Evolutionary conservation across 2,329 filamentous ascomycete genomes (phyloP), one percentile per base, ranked within the genome.

Genomic region (Canariomyces notabilis): DNA sequence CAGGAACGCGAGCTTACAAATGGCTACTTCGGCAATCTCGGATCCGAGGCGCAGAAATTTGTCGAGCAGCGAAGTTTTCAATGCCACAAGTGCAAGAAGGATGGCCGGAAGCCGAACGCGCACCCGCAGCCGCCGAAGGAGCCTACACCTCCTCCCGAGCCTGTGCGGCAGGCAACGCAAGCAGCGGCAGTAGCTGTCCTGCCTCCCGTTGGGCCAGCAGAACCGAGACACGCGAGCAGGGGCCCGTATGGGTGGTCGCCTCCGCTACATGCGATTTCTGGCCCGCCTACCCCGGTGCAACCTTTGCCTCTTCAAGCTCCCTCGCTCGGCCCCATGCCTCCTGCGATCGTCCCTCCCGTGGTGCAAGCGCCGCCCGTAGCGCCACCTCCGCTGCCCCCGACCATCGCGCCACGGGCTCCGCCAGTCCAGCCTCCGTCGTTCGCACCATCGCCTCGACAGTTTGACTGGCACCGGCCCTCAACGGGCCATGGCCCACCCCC

Each of bases 81-180:
- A 64, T 90, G 86, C 58, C 86, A 90, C 66, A 86, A 87, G 63
- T 90, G 86, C 60, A 75, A 72, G 54, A 83, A 79, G 60, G 62
- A 66, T 22, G 75, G 75, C 47, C 72, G 70, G 20, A 69, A 73
- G 43, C 68, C 74, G 3, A 53, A 59, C 20, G 57, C 64, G 18
- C 67, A 66, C 46, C 58, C 49, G 22, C 50, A 48, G 2, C 55
- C 56, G 6, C 51, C 59, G 15, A 58, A 58, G 26, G 56, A 61
- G 50, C 58, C 64, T 18, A 52, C 55, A 2, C 59, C 64, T 15
- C 51, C 60, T 23, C 56, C 59, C 7, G 55, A 57, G 40, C 56
- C 57, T 6, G 46, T 46, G 5, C 52, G 51, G 22, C 54, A 57
- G 37, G 40, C 50, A 6, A 50, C 52, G 19, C 55, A 55, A 21